A percentile compares a stretch with the other conserved stretches of the same genome.
These are phyloP conservation scores for Botrytis elliptica DNA, from an alignment of 2,329 filamentous ascomycete genomes.

Conservation along the genomic window DNA sequence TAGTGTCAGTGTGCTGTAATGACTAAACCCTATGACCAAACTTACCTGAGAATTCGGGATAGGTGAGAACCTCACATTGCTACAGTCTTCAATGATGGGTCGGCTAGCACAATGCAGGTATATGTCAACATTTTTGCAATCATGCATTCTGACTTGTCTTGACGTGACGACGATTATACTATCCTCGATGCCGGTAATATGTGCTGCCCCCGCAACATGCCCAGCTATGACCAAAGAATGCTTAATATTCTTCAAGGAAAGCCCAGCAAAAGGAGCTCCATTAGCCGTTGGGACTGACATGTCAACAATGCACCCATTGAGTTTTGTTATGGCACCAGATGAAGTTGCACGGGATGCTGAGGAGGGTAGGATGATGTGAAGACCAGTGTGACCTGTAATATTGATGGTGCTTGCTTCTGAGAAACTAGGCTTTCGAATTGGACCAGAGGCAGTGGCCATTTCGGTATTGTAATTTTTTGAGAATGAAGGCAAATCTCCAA, in stretches of 20 bases:
- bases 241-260: constrained; percentile 67
- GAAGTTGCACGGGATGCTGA: constrained; percentile 69
- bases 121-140: constrained; percentile 75
- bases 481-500: constrained; percentile 43
- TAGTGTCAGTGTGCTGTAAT: constrained; percentile 19
- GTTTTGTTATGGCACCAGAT: constrained; percentile 68
- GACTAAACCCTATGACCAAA: constrained; percentile 25
- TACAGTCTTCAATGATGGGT: constrained; percentile 92
- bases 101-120: constrained; percentile 80
- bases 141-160: constrained; percentile 91
- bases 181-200: constrained; percentile 73
- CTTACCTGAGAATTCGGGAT: constrained; percentile 69
- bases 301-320: constrained; percentile 73
- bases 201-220: constrained; percentile 73
- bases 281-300: constrained; percentile 66
- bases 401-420: constrained; percentile 59
- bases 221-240: constrained; percentile 75
- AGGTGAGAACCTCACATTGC: constrained; percentile 72
- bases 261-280: constrained; percentile 66
- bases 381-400: constrained; percentile 64
- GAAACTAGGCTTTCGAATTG: constrained; percentile 62
- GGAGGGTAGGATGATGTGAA: constrained; percentile 75
- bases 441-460: constrained; percentile 43
- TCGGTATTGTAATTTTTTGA: constrained; percentile 58
- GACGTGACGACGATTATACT: constrained; percentile 77